Conservation (phyloP, 2,329 filamentous ascomycete genomes). For the Penicillium sp. region DNA sequence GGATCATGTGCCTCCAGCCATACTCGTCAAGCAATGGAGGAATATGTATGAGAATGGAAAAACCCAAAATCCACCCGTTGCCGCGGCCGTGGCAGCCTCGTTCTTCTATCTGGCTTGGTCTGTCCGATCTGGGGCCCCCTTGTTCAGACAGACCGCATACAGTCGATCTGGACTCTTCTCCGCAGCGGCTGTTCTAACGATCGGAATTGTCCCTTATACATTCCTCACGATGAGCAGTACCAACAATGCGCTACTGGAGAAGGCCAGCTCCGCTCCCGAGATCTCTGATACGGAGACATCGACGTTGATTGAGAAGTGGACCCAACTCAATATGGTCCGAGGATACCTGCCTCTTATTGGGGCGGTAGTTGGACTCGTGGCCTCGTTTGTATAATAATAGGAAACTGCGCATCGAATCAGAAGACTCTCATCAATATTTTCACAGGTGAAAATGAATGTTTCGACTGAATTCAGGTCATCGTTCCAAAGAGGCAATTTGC, state of each 20-base stretch:
- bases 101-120: conserved; percentile 38
- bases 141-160: conserved; percentile 18
- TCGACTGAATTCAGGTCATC: background rate
- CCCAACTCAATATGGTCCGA: conserved; percentile 26
- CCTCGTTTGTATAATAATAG: conserved; percentile 17
- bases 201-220: conserved; percentile 42
- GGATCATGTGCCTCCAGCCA: conserved; percentile 12
- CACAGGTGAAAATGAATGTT: background rate
- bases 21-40: conserved; percentile 25
- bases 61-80: conserved; percentile 32
- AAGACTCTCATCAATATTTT: background rate
- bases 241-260: conserved; percentile 34
- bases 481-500: background rate
- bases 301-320: conserved; percentile 27
- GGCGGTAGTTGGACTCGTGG: conserved; percentile 20
- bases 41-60: conserved; percentile 29
- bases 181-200: conserved; percentile 33
- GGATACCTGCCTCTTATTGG: conserved; percentile 28
- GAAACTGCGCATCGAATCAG: background rate
- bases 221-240: conserved; percentile 32
- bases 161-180: conserved; percentile 30
- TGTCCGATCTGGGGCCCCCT: conserved; percentile 20
- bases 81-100: conserved; percentile 23
- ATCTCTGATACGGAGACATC: conserved; percentile 18
- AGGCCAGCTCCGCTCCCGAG: conserved; percentile 19